Percentiles rank a stretch among this genome's conserved stretches.
phyloP scores from a whole-genome alignment of 1,139 yeast species.

The Sugiyamaella japonica region DNA sequence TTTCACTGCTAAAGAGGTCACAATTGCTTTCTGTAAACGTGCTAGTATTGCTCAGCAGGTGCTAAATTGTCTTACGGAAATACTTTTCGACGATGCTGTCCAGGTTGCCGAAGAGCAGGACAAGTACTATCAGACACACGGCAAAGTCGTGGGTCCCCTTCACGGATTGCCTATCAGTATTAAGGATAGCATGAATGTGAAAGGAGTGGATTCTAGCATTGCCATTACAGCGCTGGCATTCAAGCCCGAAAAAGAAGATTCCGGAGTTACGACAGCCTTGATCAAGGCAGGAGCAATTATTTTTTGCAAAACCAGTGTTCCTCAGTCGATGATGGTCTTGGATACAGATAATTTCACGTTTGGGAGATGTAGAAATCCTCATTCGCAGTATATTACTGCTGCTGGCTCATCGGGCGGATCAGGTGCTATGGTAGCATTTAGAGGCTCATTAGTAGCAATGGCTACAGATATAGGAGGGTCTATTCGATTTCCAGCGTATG shows the following conservation, averaged over 20 bases:
- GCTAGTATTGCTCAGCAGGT: constrained; percentile 48
- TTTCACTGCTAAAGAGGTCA: constrained; percentile 47
- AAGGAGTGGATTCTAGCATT: constrained; percentile 47
- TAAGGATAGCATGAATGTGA: constrained; percentile 51
- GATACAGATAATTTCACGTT: constrained; percentile 50
- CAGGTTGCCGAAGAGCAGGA: constrained; percentile 52
- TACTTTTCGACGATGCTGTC: constrained; percentile 37
- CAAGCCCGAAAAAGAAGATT: constrained; percentile 34
- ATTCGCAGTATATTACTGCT: constrained; percentile 46
- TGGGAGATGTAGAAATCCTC: constrained; percentile 53
- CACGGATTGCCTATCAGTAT: constrained; percentile 56
- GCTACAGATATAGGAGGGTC: constrained; percentile 72
- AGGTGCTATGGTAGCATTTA: constrained; percentile 52
- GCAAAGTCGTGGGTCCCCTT: constrained; percentile 38
- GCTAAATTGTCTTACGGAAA: constrained; percentile 37
- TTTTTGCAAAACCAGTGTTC: constrained; percentile 58
- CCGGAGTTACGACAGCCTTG: constrained; percentile 45
- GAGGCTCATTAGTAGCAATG: constrained; percentile 53
- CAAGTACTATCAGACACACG: constrained; percentile 32
- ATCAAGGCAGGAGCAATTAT: constrained; percentile 55
- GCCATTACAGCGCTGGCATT: constrained; percentile 44
- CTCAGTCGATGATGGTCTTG: constrained; percentile 56
- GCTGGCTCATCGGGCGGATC: constrained; percentile 70
- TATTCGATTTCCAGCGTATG: constrained; percentile 57
- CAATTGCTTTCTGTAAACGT: constrained; percentile 56